Evolutionary conservation across 495 filamentous ascomycete species (phyloP), one percentile per base, ranked within the genome.

Genomic region (Oidiodendron maius): DNA sequence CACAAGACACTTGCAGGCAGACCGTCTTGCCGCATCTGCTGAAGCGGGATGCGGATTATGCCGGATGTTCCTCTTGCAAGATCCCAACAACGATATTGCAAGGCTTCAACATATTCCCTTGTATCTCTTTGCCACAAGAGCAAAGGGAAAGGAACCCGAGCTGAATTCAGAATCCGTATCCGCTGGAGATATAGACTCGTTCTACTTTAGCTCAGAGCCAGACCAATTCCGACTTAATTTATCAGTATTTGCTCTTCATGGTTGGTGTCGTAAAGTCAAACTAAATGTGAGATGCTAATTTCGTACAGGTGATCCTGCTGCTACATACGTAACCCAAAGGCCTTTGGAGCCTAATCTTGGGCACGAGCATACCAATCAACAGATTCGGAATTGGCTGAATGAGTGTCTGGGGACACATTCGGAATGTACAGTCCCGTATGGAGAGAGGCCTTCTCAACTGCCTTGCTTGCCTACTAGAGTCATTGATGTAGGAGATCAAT

Each of bases 61-160:
- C 30, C 17, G 48, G 12, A 45, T 51, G 21, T 37, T 51, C 9
- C 30, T 44, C 16, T 23, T 51, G 30, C 48, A 51, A 30, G 48
- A 51, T 26, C 48, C 48, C 9, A 51, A 51, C 40, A 8, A 17
- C 11, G 48, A 44, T 20, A 6, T 9, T 5, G 18, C 10, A 13
- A 44, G 40, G 23, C 9, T 23, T 37, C 35, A 15, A 6, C 8
- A 26, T 9, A 12, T 3, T 8, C 2, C 17, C 5, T 23, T 28
- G 23, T 24, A 12, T 2, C 40, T 51, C 20, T 26, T 24, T 39
- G 48, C 40, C 20, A 17, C n/a, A 1, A 12, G 23, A 4, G 6
- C 43, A 34, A 32, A 32, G 4, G 43, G 23, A 8, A 17, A n/a
- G 12, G 23, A 30, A 17, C 22, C 24, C 16, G 21, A 44, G 22